Evolutionary conservation across 202 grass and related monocot genomes (phyloP).

Genomic region (Saccharum hybrid): DNA sequence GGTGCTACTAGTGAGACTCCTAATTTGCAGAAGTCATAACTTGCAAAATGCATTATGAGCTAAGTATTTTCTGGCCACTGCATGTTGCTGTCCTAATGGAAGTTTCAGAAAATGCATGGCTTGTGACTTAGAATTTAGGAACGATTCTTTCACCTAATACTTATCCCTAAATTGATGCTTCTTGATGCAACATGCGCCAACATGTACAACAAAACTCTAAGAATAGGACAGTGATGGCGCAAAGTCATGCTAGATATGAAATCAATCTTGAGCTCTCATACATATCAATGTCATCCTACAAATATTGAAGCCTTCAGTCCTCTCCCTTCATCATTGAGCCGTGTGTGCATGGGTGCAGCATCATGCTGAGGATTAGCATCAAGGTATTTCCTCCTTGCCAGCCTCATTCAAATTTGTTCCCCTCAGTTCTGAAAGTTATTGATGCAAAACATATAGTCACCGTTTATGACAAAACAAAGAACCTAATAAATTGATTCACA

Average conservation of each 20-base stretch:
- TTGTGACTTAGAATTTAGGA: background rate
- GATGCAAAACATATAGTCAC: conserved; percentile 1
- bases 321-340: conserved; percentile 39
- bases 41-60: conserved; percentile 15
- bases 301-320: conserved; percentile 46
- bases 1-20: conserved; percentile 6
- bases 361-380: conserved; percentile 45
- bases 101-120: conserved; percentile 26
- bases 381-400: conserved; percentile 36
- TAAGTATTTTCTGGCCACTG: background rate
- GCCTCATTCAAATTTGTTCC: conserved; percentile 62
- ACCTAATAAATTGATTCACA: background rate
- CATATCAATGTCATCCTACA: conserved; percentile 48
- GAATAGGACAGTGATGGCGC: conserved; percentile 14
- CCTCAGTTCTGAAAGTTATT: conserved; percentile 50
- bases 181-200: conserved; percentile 44
- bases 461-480: background rate
- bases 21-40: conserved; percentile 19
- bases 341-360: conserved; percentile 35
- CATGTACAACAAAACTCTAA: conserved; percentile 29
- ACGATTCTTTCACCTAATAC: conserved; percentile 33
- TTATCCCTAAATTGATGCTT: conserved; percentile 35
- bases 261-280: conserved; percentile 51
- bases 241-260: conserved; percentile 46
- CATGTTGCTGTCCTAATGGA: conserved; percentile 5